phyloP scores from a whole-genome alignment of 129 eudicot genomes.

The Daucus carota region DNA sequence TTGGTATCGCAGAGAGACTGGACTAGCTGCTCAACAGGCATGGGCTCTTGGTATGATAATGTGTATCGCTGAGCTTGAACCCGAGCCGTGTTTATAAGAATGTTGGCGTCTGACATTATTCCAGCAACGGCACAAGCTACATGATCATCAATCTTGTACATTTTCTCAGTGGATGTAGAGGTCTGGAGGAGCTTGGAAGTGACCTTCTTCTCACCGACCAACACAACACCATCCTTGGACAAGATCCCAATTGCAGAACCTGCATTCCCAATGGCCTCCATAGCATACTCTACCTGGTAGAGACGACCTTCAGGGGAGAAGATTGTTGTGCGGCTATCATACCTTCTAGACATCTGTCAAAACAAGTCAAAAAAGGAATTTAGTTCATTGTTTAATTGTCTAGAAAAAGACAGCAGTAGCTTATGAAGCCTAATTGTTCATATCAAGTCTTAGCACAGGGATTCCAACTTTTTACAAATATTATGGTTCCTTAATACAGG shows the following conservation, averaged over 20 bases:
- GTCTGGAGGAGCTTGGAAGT: conserved; percentile 90
- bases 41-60: conserved; percentile 73
- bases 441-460: background rate
- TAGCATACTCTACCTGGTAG: conserved; percentile 87
- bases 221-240: conserved; percentile 68
- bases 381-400: background rate
- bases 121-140: conserved; percentile 94
- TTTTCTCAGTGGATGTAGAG: conserved; percentile 73
- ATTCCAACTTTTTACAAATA: too few species aligned
- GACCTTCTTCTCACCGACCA: conserved; percentile 84
- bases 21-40: conserved; percentile 92
- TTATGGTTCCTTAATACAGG: too few species aligned
- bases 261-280: conserved; percentile 97
- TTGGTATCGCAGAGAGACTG: conserved; percentile 90
- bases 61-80: conserved; percentile 85
- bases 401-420: background rate
- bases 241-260: conserved; percentile 83
- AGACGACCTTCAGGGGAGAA: conserved; percentile 94
- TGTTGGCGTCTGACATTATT: conserved; percentile 91
- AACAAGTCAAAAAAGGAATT: background rate
- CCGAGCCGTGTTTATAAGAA: conserved; percentile 79
- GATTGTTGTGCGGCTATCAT: conserved; percentile 56
- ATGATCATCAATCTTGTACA: conserved; percentile 91
- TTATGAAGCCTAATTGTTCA: background rate
- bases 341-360: conserved; percentile 7